Evolutionary conservation across 1,284 basidiomycete genomes (phyloP).

Genomic region (Meripilus lineatus): DNA sequence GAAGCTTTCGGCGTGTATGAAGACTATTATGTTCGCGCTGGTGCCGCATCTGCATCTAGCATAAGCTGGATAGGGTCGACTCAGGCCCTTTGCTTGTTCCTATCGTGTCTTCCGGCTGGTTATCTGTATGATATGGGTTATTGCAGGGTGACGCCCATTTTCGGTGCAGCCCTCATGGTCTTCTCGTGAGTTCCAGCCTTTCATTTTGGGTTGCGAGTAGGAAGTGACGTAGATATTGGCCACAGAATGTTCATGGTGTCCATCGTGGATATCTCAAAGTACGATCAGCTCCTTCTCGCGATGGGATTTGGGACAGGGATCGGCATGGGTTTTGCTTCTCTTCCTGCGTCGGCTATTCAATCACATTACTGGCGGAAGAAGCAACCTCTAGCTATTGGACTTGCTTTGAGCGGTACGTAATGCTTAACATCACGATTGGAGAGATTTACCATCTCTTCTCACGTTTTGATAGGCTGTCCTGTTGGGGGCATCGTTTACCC

Average conservation of each 20-base stretch:
- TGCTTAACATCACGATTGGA: slow-evolving; percentile 6
- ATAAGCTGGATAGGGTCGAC: slow-evolving; percentile 22
- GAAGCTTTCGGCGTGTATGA: slow-evolving; percentile 20
- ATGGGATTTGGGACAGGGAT: slow-evolving; percentile 39
- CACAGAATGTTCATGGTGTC: slow-evolving; percentile 19
- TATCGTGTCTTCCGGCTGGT: slow-evolving; percentile 15
- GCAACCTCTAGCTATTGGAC: slow-evolving; percentile 41
- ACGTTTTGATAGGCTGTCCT: slow-evolving; percentile 10
- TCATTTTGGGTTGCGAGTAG: not conserved
- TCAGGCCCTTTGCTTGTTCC: slow-evolving; percentile 16
- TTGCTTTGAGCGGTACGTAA: slow-evolving; percentile 32
- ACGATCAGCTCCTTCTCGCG: slow-evolving; percentile 19
- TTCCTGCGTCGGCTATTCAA: slow-evolving; percentile 28
- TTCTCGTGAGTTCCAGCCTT: slow-evolving; percentile 12
- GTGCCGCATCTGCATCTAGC: slow-evolving; percentile 13
- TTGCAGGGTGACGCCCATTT: slow-evolving; percentile 11
- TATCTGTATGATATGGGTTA: slow-evolving; percentile 17
- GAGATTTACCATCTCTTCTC: not conserved
- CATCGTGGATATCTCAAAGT: slow-evolving; percentile 13
- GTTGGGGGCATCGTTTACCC: slow-evolving; percentile 39
- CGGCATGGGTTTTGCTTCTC: slow-evolving; percentile 36
- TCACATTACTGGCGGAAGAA: too few relatives aligned
- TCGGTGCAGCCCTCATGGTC: slow-evolving; percentile 16
- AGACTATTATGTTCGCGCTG: slow-evolving; percentile 16
- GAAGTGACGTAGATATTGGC: not conserved